Evolutionary conservation across 306 rosid species (phyloP).

Genomic region (Corylus heterophylla): DNA sequence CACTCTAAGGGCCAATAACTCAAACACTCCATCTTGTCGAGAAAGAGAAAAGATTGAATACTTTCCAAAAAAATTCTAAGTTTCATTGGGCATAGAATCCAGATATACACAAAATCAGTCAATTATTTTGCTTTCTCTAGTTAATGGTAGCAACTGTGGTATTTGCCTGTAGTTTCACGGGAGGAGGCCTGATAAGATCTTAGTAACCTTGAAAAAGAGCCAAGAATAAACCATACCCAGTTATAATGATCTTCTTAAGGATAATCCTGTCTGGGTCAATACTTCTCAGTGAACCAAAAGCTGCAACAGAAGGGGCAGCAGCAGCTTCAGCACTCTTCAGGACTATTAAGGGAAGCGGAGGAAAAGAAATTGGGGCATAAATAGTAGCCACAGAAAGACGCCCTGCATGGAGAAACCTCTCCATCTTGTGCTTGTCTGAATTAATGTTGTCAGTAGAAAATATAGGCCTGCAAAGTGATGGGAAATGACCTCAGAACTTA

Average conservation of each 20-base stretch:
- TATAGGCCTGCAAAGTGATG: constrained; percentile 62
- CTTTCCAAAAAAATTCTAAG: too few species aligned
- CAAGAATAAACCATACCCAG: constrained; percentile 59
- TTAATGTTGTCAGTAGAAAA: constrained; percentile 78
- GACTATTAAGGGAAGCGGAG: constrained; percentile 77
- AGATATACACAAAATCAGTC: too few species aligned
- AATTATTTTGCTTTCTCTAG: not conserved
- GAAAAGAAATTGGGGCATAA: constrained; percentile 89
- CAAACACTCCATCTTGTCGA: not conserved
- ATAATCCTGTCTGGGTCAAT: constrained; percentile 82
- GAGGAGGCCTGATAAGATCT: not conserved
- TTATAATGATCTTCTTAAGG: constrained; percentile 81
- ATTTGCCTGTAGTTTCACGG: not conserved
- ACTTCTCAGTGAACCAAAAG: constrained; percentile 80
- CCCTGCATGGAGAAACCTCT: constrained; percentile 96
- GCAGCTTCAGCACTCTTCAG: constrained; percentile 56
- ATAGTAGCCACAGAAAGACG: constrained; percentile 80
- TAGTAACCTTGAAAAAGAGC: constrained; percentile 1
- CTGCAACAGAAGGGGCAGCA: constrained; percentile 59
- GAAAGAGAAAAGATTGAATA: not conserved
- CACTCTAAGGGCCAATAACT: too few species aligned
- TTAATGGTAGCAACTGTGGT: not conserved
- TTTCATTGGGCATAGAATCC: too few species aligned
- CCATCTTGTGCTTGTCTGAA: constrained; percentile 95
- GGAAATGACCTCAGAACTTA: not conserved